Conservation (phyloP, 495 filamentous ascomycete species). For the Xylaria longipes region DNA sequence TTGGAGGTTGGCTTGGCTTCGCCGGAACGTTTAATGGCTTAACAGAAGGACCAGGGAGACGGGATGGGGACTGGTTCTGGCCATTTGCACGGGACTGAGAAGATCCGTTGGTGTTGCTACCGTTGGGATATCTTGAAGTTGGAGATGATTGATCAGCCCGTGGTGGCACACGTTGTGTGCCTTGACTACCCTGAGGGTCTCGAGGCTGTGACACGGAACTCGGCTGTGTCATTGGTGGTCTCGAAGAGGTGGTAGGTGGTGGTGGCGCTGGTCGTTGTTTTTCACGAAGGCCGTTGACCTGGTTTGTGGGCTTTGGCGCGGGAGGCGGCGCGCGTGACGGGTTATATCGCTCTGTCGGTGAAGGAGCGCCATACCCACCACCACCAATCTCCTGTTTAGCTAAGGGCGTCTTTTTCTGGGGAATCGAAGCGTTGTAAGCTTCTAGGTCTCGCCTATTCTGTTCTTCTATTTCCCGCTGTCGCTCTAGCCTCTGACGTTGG, state of each 20-base stretch:
- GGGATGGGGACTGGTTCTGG: slow-evolving; percentile 56
- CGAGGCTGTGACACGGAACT: slow-evolving; percentile 32
- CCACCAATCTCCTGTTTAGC: slow-evolving; percentile 90
- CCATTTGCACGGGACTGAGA: slow-evolving; percentile 41
- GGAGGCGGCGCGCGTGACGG: slow-evolving; percentile 73
- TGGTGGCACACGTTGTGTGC: slow-evolving; percentile 35
- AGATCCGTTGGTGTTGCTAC: slow-evolving; percentile 36
- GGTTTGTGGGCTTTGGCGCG: slow-evolving; percentile 59
- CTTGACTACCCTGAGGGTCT: slow-evolving; percentile 33
- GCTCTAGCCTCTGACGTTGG: slow-evolving; percentile 53
- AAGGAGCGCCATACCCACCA: slow-evolving; percentile 68
- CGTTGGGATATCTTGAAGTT: slow-evolving; percentile 47
- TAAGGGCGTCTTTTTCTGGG: slow-evolving; percentile 73
- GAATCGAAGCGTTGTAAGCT: slow-evolving; percentile 85
- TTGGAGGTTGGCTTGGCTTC: slow-evolving; percentile 67
- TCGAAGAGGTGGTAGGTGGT: slow-evolving; percentile 41
- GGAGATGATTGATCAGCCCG: slow-evolving; percentile 34
- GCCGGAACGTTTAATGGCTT: slow-evolving; percentile 91
- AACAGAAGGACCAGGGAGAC: slow-evolving; percentile 69
- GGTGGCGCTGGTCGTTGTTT: slow-evolving; percentile 60
- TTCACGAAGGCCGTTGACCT: slow-evolving; percentile 54
- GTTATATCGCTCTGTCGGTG: slow-evolving; percentile 74
- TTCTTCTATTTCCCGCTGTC: slow-evolving; percentile 70
- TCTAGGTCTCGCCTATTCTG: slow-evolving; percentile 75
- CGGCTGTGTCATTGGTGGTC: slow-evolving; percentile 49